phyloP scores from a whole-genome alignment of 1,284 basidiomycete genomes.

The Porogramme epimiltina region DNA sequence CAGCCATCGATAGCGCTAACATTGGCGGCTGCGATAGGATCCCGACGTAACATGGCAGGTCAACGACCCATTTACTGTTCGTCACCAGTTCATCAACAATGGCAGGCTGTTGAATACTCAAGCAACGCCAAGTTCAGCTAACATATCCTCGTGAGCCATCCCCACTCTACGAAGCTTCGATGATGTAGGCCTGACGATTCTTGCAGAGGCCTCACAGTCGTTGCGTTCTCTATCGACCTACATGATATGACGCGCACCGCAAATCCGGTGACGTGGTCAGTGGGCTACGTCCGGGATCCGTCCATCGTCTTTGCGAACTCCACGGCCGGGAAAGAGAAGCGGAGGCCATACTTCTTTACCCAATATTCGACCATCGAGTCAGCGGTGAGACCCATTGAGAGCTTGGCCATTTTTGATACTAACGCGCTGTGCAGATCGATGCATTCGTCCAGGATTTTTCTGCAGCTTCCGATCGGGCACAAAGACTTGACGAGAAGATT shows the following conservation, averaged over 20 bases:
- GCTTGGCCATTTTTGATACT: no score
- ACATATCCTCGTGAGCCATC: slow-evolving; percentile 64
- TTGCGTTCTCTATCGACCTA: neutral
- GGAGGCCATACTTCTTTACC: neutral
- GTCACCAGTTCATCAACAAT: no score
- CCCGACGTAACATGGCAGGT: neutral
- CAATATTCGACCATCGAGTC: neutral
- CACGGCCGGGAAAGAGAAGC: neutral
- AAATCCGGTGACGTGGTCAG: neutral
- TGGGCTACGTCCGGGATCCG: neutral
- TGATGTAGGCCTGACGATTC: slow-evolving; percentile 47
- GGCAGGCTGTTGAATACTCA: no score
- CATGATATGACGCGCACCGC: neutral
- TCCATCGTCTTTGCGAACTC: neutral
- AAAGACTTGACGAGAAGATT: neutral
- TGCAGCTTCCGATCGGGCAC: neutral
- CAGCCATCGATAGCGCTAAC: no score
- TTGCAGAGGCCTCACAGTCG: neutral
- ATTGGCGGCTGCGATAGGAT: no score
- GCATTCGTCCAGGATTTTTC: neutral
- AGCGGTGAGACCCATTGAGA: neutral
- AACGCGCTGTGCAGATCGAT: neutral
- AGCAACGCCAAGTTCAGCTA: no score
- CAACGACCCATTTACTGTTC: no score
- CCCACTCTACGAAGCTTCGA: no score